phyloP scores from a whole-genome alignment of 1,139 yeast species.

The Yamadazyma mexicana region DNA sequence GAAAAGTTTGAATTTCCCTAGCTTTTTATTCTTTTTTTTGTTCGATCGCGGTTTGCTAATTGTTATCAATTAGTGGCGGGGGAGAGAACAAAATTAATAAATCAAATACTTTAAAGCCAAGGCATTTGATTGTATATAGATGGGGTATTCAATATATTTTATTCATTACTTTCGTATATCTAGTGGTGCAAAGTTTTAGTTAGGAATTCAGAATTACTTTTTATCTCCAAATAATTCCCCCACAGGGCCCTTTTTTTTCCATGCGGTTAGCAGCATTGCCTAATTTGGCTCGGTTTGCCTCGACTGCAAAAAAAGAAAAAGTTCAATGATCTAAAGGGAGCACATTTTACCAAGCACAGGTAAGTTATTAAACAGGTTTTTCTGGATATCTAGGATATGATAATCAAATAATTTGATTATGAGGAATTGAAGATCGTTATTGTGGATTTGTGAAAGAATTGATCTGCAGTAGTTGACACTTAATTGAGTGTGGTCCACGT shows the following conservation, averaged over 20 bases:
- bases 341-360: constrained; percentile 3
- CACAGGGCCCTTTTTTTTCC: no score
- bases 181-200: no score
- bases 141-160: no score
- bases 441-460: not conserved
- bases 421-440: constrained; percentile 3
- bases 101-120: no score
- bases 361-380: constrained; percentile 7
- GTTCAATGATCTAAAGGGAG: not conserved
- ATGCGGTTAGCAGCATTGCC: no score
- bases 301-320: constrained; percentile 1
- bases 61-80: not conserved
- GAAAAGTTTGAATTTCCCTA: no score
- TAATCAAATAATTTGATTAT: constrained; percentile 9
- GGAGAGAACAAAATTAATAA: not conserved
- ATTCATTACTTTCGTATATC: no score
- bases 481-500: constrained; percentile 7
- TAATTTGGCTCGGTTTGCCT: not conserved
- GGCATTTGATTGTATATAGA: no score
- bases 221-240: no score
- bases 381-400: constrained; percentile 7
- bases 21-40: not conserved
- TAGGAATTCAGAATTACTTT: no score
- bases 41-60: constrained; percentile 1
- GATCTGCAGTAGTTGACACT: constrained; percentile 3